Base-by-base conservation (phyloP, 2,329 filamentous ascomycete species). In the Neonectria magnoliae region DNA sequence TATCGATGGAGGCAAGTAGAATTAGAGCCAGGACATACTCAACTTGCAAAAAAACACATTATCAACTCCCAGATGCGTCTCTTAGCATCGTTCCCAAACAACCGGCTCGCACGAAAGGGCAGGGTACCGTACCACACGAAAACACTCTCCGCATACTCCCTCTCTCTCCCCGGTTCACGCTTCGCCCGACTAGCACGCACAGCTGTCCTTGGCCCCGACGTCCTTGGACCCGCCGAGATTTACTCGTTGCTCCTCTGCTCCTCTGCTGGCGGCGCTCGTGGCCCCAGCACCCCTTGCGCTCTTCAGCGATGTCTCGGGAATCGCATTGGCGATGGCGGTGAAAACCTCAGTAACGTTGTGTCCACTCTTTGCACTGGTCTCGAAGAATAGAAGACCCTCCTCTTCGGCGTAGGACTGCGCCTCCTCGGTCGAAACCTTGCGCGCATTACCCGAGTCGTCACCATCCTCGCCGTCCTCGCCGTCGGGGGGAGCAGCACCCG, bases 311-410 rank as follows among this genome's bases (percentile, higher is more conserved):
- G 94, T 97, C 85, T 99, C 96, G 2, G 96, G 96, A 75, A 99
- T 99, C 44, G 94, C 94, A 77, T 98, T 98, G 65, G 96, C 96
- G 77, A 99, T 99, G 33, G 96, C 96, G 50, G 94, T 98, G 78
- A 99, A 99, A 33, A 99, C 96, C 74, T 98, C 95, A 57, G 91
- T 90, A 42, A 99, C 96, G 79, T 98, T 98, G 77, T 92, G 88
- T 27, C 96, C 96, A 4, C 93, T 96, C 89, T 99, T 99, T 52
- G 96, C 96, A 78, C 93, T 97, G 16, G 96, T 99, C 85, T 99
- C 96, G 79, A 98, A 98, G 84, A 99, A 99, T 69, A 99, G 81
- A 70, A 99, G 83, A 59, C 91, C 89, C 81, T 99, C 96, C 80
- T 98, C 95, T 72, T 98, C 94, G 8, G 96, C 96, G 80, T 98